A percentile compares a stretch with the other conserved stretches of the same genome.
phyloP scores from a whole-genome alignment of 495 filamentous ascomycete genomes.

The Geoglossum glabrum region DNA sequence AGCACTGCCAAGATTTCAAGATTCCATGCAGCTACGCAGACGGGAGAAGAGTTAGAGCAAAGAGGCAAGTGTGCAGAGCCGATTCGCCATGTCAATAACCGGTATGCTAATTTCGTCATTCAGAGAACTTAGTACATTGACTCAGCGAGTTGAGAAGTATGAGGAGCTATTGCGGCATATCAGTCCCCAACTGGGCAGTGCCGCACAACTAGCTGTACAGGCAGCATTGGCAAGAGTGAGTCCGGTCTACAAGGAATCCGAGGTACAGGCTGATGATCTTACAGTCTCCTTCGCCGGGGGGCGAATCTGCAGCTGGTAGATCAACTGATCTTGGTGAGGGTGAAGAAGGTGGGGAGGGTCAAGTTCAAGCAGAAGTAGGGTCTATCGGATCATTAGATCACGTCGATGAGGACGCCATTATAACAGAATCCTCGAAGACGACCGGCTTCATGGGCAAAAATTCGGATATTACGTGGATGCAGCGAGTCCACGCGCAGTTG shows the following conservation, averaged over 20 bases:
- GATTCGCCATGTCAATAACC: background rate
- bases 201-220: background rate
- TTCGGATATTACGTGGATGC: constrained; percentile 40
- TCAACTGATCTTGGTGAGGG: constrained; percentile 15
- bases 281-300: background rate
- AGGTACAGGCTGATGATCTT: background rate
- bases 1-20: background rate
- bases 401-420: constrained; percentile 40
- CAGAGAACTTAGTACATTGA: constrained; percentile 1
- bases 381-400: constrained; percentile 40
- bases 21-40: constrained; percentile 3
- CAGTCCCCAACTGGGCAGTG: background rate
- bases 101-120: background rate
- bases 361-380: constrained; percentile 30
- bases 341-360: constrained; percentile 21
- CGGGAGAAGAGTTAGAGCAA: constrained; percentile 3
- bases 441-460: constrained; percentile 40
- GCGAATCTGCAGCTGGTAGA: constrained; percentile 5
- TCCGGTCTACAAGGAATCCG: background rate
- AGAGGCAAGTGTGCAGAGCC: background rate
- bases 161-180: constrained; percentile 1
- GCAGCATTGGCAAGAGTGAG: background rate
- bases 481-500: constrained; percentile 16
- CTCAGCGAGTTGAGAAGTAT: constrained; percentile 2
- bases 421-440: constrained; percentile 22